Percentiles rank a stretch among this genome's conserved stretches.
phyloP scores from a whole-genome alignment of 371 early-diverging fungal species.

The Mucor racemosus region DNA sequence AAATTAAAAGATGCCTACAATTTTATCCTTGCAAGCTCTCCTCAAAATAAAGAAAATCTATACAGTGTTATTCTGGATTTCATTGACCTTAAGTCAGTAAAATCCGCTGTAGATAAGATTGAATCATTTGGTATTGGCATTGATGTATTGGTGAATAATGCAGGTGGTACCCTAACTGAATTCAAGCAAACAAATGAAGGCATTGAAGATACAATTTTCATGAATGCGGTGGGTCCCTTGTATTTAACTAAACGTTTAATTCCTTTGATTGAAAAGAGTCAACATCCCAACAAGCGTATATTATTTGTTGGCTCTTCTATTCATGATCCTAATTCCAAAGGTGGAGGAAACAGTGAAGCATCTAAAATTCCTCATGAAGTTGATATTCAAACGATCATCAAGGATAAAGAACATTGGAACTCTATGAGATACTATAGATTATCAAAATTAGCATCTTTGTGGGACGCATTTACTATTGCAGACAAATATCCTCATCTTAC shows the following conservation, averaged over 20 bases:
- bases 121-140: slow-evolving; percentile 23
- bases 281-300: slow-evolving; percentile 25
- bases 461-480: slow-evolving; percentile 25
- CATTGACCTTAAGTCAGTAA: slow-evolving; percentile 27
- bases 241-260: slow-evolving; percentile 33
- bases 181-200: slow-evolving; percentile 17
- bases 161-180: slow-evolving; percentile 24
- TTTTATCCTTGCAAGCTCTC: slow-evolving; percentile 19
- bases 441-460: slow-evolving; percentile 38
- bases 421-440: slow-evolving; percentile 43
- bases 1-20: slow-evolving; percentile 23
- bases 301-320: slow-evolving; percentile 42
- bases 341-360: slow-evolving; percentile 16
- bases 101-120: slow-evolving; percentile 24
- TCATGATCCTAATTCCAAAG: slow-evolving; percentile 36
- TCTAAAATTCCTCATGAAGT: slow-evolving; percentile 24
- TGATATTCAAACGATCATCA: slow-evolving; percentile 32
- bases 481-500: slow-evolving; percentile 16
- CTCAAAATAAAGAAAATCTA: slow-evolving; percentile 7
- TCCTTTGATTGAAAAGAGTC: slow-evolving; percentile 28
- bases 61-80: slow-evolving; percentile 33
- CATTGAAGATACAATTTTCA: slow-evolving; percentile 39
- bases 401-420: slow-evolving; percentile 29
- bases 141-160: slow-evolving; percentile 44
- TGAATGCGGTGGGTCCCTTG: slow-evolving; percentile 45